A percentile compares a stretch with the other conserved stretches of the same genome.
Conservation (phyloP, 345 rosid genomes). For the Clausena lansium region DNA sequence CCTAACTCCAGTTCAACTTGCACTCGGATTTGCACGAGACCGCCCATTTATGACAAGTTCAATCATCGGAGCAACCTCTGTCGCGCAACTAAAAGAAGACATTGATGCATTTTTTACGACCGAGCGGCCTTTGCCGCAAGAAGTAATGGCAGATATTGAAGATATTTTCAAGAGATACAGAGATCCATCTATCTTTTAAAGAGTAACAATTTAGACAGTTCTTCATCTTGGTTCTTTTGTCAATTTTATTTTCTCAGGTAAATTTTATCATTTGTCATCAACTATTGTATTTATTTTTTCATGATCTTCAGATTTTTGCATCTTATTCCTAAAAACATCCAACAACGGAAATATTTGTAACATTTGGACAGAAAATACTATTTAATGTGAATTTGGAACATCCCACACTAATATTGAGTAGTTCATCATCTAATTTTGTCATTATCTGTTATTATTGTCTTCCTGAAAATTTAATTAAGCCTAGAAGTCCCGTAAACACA, state of each 20-base stretch:
- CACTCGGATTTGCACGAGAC: conserved; percentile 76
- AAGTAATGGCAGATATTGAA: conserved; percentile 68
- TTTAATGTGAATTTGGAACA: no score
- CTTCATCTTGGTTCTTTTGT: not conserved
- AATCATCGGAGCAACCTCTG: conserved; percentile 76
- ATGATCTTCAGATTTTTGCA: not conserved
- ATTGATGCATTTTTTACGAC: conserved; percentile 65
- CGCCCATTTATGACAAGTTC: conserved; percentile 78
- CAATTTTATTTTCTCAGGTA: not conserved
- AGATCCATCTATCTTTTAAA: conserved; percentile 49
- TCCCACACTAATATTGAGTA: no score
- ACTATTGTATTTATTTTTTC: not conserved
- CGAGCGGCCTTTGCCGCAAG: conserved; percentile 57
- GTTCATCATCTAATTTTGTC: no score
- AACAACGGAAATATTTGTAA: not conserved
- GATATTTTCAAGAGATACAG: conserved; percentile 59
- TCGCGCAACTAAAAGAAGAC: conserved; percentile 78
- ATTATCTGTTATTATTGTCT: no score
- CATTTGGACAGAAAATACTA: not conserved
- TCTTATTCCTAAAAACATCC: not conserved
- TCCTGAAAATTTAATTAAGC: no score
- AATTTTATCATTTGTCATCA: not conserved
- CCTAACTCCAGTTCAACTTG: conserved; percentile 68
- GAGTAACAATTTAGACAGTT: not conserved
- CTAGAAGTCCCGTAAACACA: no score